Conservation (phyloP, 192 early-diverging fungal genomes). For the Chytriomyces confervae region DNA sequence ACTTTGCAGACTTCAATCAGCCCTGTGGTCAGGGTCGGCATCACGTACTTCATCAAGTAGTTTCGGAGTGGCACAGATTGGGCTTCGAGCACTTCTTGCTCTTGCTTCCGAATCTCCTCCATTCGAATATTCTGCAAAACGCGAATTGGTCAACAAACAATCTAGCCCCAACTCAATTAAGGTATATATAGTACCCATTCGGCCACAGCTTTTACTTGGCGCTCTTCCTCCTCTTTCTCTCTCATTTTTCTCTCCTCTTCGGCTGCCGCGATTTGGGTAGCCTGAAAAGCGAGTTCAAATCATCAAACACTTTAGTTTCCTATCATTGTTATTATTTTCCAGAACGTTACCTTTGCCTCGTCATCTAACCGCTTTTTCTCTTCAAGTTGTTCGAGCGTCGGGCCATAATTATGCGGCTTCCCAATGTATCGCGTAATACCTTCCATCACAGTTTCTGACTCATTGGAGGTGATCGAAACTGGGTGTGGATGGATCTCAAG, state of each 20-base stretch:
- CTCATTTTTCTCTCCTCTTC: conserved; percentile 53
- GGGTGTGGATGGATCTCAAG: conserved; percentile 59
- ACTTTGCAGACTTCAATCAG: conserved; percentile 67
- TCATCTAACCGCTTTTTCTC: conserved; percentile 54
- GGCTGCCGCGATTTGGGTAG: conserved; percentile 49
- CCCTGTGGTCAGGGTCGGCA: conserved; percentile 67
- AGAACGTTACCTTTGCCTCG: conserved; percentile 43
- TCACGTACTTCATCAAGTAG: conserved; percentile 68
- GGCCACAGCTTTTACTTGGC: conserved; percentile 58
- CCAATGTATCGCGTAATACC: conserved; percentile 54
- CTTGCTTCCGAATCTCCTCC: conserved; percentile 68
- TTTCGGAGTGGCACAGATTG: conserved; percentile 66
- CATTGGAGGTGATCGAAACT: conserved; percentile 46
- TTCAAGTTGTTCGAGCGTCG: conserved; percentile 60
- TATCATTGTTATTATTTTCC: too few species aligned
- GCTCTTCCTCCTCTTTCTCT: conserved; percentile 62
- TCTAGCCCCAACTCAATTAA: neutral
- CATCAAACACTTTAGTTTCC: neutral
- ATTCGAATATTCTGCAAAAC: conserved; percentile 51
- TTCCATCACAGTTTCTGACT: conserved; percentile 45
- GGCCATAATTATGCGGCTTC: conserved; percentile 66
- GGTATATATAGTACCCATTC: conserved; percentile 58
- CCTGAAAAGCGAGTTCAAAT: conserved; percentile 38
- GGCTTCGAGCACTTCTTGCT: conserved; percentile 67
- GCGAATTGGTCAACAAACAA: neutral